These are phyloP conservation scores for Euphorbia pulcherrima DNA, from an alignment of 345 rosid genomes.

Conservation along the genomic window DNA sequence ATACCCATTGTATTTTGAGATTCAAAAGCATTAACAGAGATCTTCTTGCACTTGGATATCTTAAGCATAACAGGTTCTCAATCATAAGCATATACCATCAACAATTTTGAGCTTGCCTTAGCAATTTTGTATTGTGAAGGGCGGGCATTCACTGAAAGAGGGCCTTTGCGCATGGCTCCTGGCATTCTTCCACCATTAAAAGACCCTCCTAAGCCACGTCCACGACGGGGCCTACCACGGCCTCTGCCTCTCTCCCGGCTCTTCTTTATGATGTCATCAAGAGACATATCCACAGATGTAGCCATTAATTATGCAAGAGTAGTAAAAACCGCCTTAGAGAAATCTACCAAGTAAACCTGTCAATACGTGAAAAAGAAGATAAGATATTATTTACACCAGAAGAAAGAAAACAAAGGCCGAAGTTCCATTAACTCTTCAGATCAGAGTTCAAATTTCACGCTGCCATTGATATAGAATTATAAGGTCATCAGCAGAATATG, in stretches of 20 bases:
- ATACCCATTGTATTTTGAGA: conserved; percentile 29
- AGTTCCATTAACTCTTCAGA: background rate
- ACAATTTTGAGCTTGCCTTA: conserved; percentile 92
- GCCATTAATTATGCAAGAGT: conserved; percentile 43
- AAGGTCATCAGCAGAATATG: too few species aligned
- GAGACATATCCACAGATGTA: conserved; percentile 69
- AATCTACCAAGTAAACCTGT: conserved; percentile 15
- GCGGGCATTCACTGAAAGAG: conserved; percentile 63
- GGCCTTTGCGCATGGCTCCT: conserved; percentile 61
- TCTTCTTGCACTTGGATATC: conserved; percentile 38
- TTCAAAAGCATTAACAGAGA: conserved; percentile 33
- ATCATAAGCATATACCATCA: conserved; percentile 48
- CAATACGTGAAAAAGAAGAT: background rate
- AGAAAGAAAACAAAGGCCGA: too few species aligned
- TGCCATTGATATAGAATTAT: too few species aligned
- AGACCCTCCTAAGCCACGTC: conserved; percentile 32
- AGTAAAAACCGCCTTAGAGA: background rate
- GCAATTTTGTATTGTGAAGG: conserved; percentile 61
- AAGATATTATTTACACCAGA: too few species aligned
- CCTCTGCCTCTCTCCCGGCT: conserved; percentile 44
- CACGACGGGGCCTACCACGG: conserved; percentile 55
- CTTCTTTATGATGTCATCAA: conserved; percentile 79
- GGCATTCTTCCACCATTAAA: conserved; percentile 60
- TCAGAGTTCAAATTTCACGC: background rate
- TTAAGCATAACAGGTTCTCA: conserved; percentile 40